These are phyloP conservation scores for Metroxylon sagu DNA, from an alignment of 176 grass and related monocot genomes.

Conservation along the genomic window DNA sequence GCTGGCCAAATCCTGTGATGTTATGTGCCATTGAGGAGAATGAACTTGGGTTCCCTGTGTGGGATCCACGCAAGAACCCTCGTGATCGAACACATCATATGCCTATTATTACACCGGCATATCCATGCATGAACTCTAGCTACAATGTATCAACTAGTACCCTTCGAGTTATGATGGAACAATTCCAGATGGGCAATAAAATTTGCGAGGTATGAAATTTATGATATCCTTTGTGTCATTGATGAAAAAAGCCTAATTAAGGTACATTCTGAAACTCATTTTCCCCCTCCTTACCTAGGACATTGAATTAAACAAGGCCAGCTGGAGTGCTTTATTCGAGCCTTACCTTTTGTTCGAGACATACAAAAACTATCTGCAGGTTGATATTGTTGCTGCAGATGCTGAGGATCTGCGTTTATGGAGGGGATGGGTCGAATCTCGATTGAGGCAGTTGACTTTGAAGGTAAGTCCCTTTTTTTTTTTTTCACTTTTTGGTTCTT, in stretches of 20 bases:
- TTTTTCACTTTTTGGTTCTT: neutral
- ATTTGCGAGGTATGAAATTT: constrained; percentile 57
- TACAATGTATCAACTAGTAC: constrained; percentile 97
- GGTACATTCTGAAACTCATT: constrained; percentile 1
- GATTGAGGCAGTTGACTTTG: constrained; percentile 80
- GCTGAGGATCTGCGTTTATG: constrained; percentile 80
- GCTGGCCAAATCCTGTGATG: constrained; percentile 95
- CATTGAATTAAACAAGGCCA: constrained; percentile 81
- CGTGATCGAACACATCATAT: constrained; percentile 78
- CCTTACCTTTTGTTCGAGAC: constrained; percentile 76
- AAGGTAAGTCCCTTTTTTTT: constrained; percentile 37
- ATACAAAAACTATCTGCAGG: constrained; percentile 96
- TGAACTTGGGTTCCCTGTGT: constrained; percentile 77
- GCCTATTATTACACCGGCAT: constrained; percentile 97
- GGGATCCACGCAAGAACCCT: constrained; percentile 91
- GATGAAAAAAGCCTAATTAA: neutral
- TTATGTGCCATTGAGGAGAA: constrained; percentile 84
- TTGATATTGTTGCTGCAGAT: constrained; percentile 75
- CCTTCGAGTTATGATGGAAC: constrained; percentile 82
- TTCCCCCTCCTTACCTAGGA: constrained; percentile 37
- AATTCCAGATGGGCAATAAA: constrained; percentile 78
- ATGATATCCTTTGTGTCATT: neutral
- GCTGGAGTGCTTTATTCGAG: constrained; percentile 73
- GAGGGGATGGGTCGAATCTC: constrained; percentile 97
- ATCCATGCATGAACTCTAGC: constrained; percentile 98